These are phyloP conservation scores for Ceratocystis cubensis DNA, from an alignment of 2,329 filamentous ascomycete genomes.

Conservation along the genomic window DNA sequence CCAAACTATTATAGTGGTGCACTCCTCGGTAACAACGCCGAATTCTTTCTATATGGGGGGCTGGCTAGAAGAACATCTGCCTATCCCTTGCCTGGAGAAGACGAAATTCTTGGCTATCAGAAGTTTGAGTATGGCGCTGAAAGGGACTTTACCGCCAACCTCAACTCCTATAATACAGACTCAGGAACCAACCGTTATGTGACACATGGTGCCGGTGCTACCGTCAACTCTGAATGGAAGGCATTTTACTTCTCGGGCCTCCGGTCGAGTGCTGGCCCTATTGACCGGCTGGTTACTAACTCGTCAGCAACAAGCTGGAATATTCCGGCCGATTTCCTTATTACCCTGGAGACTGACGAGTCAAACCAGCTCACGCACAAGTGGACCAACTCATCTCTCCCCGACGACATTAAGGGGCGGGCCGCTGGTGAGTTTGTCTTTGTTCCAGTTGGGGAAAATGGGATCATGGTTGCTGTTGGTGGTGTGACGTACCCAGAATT, in stretches of 20 bases:
- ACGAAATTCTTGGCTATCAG: conserved; percentile 41
- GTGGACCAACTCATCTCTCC: conserved; percentile 48
- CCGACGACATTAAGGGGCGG: conserved; percentile 38
- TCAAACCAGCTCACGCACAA: conserved; percentile 34
- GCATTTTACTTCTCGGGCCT: conserved; percentile 61
- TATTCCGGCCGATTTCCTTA: conserved; percentile 40
- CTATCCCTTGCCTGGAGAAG: conserved; percentile 30
- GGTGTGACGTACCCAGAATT: conserved; percentile 51
- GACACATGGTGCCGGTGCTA: conserved; percentile 51
- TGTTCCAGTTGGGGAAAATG: conserved; percentile 65
- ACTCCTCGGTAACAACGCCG: conserved; percentile 51
- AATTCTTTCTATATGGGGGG: conserved; percentile 55
- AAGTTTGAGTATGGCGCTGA: conserved; percentile 38
- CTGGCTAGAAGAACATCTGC: conserved; percentile 30
- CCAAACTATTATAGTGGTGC: conserved; percentile 50
- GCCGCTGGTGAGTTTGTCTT: conserved; percentile 56
- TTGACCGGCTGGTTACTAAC: conserved; percentile 28
- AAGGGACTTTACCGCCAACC: neutral
- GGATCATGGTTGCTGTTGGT: conserved; percentile 64
- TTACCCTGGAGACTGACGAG: conserved; percentile 45
- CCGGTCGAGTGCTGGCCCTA: conserved; percentile 38
- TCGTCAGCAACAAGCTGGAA: conserved; percentile 23
- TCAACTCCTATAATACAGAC: conserved; percentile 32
- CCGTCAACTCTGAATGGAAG: conserved; percentile 55
- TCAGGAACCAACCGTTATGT: conserved; percentile 46